Base-by-base conservation (phyloP, 2,329 filamentous ascomycete species). In the Arthroderma sp. region DNA sequence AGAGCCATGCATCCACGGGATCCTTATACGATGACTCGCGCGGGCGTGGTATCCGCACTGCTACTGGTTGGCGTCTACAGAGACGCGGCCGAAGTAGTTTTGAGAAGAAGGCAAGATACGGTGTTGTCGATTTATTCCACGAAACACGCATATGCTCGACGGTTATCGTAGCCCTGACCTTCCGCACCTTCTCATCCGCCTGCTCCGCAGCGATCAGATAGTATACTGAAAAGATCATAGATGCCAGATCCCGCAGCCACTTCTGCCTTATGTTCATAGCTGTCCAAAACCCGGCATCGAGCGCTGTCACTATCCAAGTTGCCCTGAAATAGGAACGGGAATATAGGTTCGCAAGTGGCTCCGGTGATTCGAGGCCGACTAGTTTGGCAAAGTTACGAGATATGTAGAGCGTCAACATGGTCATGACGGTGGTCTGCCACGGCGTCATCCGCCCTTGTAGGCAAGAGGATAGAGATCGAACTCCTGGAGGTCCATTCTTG, bases 251-350 rank as follows among this genome's bases (percentile, higher is more conserved):
- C 39, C 90, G 80, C 43, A 95, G 64, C 82, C 87, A 91, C 65
- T 87, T 90, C 52, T 78, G 78, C 58, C 81, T 82, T 62, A 98
- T 91, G 66, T 84, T 86, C 93, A 98, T 98, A 35, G 93, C 93
- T 0, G 90, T 95, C 93, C 93, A 98, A 71, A 96, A 98, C 1
- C 93, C 93, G 4, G 93, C 93, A 66, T 98, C 93, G 60, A 98
- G 74, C 0, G 90, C 93, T 0, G 93, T 98, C 56, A 93, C 84
- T 15, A 97, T 82, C 93, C 93, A 98, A 68, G 93, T 98, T 57
- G 93, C 93, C 53, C 93, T 85, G 71, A 95, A 98, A 74, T 94
- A 98, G 28, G 87, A 84, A 55, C 88, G 80, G 56, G 88, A 89
- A 74, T 98, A 98, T 70, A 97, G 85, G 67, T 95, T 95, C 31